Base-by-base conservation (phyloP, 108 stramenopile genomes). In the Epipyxis sp. region DNA sequence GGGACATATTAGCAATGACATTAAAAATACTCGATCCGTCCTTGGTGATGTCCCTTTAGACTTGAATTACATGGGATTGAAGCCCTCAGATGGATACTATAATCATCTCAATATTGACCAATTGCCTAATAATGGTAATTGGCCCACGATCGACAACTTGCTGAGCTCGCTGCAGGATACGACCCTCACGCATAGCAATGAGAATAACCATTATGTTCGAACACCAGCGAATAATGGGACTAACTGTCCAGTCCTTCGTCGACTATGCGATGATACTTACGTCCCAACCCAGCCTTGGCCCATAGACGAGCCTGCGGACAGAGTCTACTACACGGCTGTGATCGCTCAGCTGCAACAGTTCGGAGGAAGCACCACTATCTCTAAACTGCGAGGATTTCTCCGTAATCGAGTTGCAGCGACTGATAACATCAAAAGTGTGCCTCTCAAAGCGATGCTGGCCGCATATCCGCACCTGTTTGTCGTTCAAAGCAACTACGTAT, bases 381-480 rank as follows among this genome's bases (percentile, higher is more conserved):
- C 77, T 10, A 78, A 78, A 61, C 77, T 78, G 77, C 77, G 77
- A 40, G 77, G 77, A 27, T 62, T 59, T 40, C 59, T 78, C 6
- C 1, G 29, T 3, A 10, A 20, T 39, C 77, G 59, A 29, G 35
- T 78, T 10, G 6, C 59, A 42, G 37, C 13, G 40, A 35, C 46
- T 2, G 39, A 16, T 61, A 78, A 59, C 59, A 78, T 78, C 59
- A 78, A 78, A 61, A 72, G 50, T 30, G 79, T 80, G 1, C 79
- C 79, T 27, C 45, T 80, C n/a, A 80, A 80, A 54, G 79, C 79
- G 2, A 1, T 80, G 42, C 20, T 80, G 3, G 1, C 3, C 40
- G 79, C 79, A 1, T 80, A 80, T 67, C 61, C 69, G 61, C 1
- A 67, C 13, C 6, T 1, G 34, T 80, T 80, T 30, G 1, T 27